These are phyloP conservation scores for Xylaria sp. DNA, from an alignment of 2,329 filamentous ascomycete genomes.

Conservation along the genomic window DNA sequence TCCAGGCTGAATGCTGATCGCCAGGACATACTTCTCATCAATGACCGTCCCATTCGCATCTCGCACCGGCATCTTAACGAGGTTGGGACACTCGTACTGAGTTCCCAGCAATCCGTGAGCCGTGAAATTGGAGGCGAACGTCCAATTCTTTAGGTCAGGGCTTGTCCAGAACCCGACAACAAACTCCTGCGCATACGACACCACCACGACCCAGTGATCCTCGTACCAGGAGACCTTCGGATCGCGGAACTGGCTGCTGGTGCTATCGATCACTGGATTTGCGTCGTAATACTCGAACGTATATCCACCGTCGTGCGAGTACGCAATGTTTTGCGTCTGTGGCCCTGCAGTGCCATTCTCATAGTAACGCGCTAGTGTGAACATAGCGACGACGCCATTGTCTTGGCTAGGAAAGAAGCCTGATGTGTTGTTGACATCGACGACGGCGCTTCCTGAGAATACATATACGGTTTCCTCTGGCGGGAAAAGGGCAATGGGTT, in stretches of 20 bases:
- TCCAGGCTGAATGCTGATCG: conserved; percentile 66
- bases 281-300: conserved; percentile 67
- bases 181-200: conserved; percentile 66
- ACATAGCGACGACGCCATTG: conserved; percentile 71
- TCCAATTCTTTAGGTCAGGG: conserved; percentile 68
- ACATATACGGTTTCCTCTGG: conserved; percentile 56
- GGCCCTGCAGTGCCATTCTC: conserved; percentile 51
- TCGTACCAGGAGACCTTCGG: conserved; percentile 71
- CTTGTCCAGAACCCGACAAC: conserved; percentile 70
- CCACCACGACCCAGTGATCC: conserved; percentile 66
- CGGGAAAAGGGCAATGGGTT: conserved; percentile 69
- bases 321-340: conserved; percentile 70
- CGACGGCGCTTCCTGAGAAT: conserved; percentile 66
- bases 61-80: conserved; percentile 64
- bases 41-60: conserved; percentile 43
- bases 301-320: conserved; percentile 69
- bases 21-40: conserved; percentile 57
- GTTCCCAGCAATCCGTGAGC: conserved; percentile 61
- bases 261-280: conserved; percentile 69
- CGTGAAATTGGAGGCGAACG: conserved; percentile 66
- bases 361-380: conserved; percentile 53
- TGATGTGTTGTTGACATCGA: conserved; percentile 72
- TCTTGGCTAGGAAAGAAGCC: conserved; percentile 70
- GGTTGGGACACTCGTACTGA: conserved; percentile 72
- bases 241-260: conserved; percentile 69